Evolutionary conservation across 345 rosid species (phyloP).

Genomic region (Acer negundo): DNA sequence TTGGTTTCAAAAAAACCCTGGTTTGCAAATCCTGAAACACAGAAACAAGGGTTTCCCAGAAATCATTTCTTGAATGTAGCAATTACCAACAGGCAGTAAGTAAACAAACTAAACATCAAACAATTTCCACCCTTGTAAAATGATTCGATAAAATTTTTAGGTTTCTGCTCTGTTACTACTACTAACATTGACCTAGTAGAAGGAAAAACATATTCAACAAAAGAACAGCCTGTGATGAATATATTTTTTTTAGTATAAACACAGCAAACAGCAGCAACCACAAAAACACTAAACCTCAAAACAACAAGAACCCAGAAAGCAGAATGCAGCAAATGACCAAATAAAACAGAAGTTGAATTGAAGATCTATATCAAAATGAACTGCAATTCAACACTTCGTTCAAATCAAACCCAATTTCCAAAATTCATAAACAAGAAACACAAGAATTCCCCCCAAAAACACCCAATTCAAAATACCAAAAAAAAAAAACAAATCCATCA

Average conservation of each 20-base stretch:
- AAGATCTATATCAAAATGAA: slow-evolving; percentile 10
- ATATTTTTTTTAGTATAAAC: background rate
- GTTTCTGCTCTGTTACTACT: no score
- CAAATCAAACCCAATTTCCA: background rate
- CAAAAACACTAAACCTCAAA: slow-evolving; percentile 2
- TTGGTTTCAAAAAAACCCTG: background rate
- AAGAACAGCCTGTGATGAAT: background rate
- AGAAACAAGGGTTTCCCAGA: background rate
- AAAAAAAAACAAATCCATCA: background rate
- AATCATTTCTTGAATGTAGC: background rate
- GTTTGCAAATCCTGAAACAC: background rate
- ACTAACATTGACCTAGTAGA: background rate
- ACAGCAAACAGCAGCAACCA: background rate
- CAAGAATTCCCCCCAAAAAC: background rate
- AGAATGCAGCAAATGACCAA: background rate
- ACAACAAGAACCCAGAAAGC: slow-evolving; percentile 8
- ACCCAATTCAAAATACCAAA: slow-evolving; percentile 10
- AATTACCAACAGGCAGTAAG: background rate
- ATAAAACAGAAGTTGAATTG: background rate
- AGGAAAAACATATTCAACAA: background rate
- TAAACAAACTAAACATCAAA: no score
- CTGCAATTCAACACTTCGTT: background rate
- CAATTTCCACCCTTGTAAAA: background rate
- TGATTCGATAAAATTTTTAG: background rate
- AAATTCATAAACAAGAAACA: background rate